These are phyloP conservation scores for Cyberlindnera suaveolens DNA, from an alignment of 805 yeast genomes.

Conservation along the genomic window DNA sequence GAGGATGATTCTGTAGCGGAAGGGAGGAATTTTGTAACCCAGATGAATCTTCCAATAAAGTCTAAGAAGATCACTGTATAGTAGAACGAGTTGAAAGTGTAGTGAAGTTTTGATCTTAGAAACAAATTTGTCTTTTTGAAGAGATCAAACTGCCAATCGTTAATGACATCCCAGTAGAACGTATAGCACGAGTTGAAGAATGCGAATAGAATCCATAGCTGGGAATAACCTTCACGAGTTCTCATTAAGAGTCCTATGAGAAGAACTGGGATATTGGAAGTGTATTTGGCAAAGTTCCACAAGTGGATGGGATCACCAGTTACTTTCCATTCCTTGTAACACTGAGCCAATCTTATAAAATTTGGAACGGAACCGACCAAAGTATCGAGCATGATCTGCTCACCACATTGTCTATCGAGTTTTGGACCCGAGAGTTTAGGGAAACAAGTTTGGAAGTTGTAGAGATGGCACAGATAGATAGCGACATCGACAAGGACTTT, in stretches of 20 bases:
- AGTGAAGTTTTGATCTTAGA: constrained; percentile 5
- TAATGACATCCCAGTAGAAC: constrained; percentile 81
- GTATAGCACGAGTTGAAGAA: constrained; percentile 69
- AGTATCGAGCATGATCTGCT: constrained; percentile 29
- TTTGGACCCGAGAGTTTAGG: constrained; percentile 20
- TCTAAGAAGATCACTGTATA: constrained; percentile 54
- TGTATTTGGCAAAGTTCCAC: constrained; percentile 70
- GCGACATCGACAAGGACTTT: constrained; percentile 69
- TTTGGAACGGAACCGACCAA: constrained; percentile 49
- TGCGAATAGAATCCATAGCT: constrained; percentile 33
- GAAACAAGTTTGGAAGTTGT: constrained; percentile 30
- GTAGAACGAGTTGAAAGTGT: constrained; percentile 33
- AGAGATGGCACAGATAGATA: constrained; percentile 44
- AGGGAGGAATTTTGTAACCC: constrained; percentile 54
- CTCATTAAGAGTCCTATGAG: constrained; percentile 26
- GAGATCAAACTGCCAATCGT: constrained; percentile 71
- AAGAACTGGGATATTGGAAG: constrained; percentile 53
- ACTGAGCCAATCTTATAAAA: constrained; percentile 75
- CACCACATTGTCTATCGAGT: constrained; percentile 30
- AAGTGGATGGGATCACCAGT: constrained; percentile 47
- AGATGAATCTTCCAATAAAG: constrained; percentile 62
- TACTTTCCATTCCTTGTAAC: constrained; percentile 62
- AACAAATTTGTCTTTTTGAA: constrained; percentile 28
- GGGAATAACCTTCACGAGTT: constrained; percentile 9
- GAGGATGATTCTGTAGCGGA: not conserved